A percentile compares a stretch with the other conserved stretches of the same genome.
These are phyloP conservation scores for Calonectria multiphialidica DNA, from an alignment of 2,329 filamentous ascomycete species.

Conservation along the genomic window DNA sequence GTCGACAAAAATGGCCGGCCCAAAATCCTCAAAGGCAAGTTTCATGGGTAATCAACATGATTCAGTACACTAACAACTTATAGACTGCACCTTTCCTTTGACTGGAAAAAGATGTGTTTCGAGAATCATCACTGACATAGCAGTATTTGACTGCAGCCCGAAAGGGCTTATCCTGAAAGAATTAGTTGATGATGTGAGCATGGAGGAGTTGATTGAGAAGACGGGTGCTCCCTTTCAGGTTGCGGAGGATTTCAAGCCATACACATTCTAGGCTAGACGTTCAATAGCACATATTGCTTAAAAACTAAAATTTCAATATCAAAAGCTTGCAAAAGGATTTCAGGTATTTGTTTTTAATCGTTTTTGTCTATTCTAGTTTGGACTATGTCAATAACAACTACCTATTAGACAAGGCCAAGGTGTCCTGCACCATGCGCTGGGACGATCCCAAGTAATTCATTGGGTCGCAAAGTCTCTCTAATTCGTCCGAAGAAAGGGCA, in stretches of 20 bases:
- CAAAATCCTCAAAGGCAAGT: not conserved
- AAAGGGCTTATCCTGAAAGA: not conserved
- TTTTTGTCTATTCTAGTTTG: not conserved
- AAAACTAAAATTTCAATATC: too few species aligned
- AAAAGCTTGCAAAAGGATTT: too few species aligned
- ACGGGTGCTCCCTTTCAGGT: not conserved
- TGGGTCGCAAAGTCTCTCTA: not conserved
- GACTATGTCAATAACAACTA: not conserved
- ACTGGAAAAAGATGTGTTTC: not conserved
- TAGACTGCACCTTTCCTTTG: not conserved
- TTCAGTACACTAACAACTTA: not conserved
- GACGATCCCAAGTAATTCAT: conserved; percentile 2
- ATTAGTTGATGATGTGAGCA: not conserved
- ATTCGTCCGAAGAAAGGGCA: not conserved
- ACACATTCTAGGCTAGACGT: not conserved
- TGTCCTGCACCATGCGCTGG: not conserved
- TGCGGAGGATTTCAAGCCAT: not conserved
- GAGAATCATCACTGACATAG: not conserved
- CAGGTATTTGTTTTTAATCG: too few species aligned
- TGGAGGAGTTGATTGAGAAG: not conserved
- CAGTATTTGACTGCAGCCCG: not conserved
- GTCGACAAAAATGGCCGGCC: not conserved
- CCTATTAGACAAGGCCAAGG: not conserved
- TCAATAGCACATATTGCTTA: not conserved
- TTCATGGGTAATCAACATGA: not conserved